phyloP scores from a whole-genome alignment of 179 eudicot genomes.

The Sideroxylon spinosum region DNA sequence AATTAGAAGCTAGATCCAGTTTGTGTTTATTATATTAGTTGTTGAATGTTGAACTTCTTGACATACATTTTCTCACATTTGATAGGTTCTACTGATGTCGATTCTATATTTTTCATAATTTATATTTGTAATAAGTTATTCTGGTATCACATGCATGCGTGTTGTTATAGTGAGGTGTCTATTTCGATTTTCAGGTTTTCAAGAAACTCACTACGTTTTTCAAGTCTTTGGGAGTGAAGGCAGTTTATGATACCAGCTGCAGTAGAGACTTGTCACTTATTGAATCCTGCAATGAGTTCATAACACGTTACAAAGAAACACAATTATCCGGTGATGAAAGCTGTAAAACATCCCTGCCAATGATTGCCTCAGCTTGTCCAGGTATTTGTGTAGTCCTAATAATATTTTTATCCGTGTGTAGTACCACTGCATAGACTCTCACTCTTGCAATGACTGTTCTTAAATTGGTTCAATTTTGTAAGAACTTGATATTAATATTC shows the following conservation, averaged over 20 bases:
- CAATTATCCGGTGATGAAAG: conserved; percentile 35
- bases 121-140: not conserved
- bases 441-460: not conserved
- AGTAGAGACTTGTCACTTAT: conserved; percentile 84
- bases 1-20: not conserved
- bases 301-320: conserved; percentile 61
- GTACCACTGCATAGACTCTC: not conserved
- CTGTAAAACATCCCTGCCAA: conserved; percentile 53
- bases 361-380: conserved; percentile 94
- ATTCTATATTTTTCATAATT: not conserved
- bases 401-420: not conserved
- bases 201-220: conserved; percentile 83
- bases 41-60: not conserved
- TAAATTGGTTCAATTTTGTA: not conserved
- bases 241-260: conserved; percentile 87
- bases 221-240: conserved; percentile 88
- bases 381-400: conserved; percentile 34
- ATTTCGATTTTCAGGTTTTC: conserved; percentile 55
- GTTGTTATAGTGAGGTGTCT: not conserved
- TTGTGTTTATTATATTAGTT: not conserved
- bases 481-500: not conserved
- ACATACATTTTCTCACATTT: conserved; percentile 4
- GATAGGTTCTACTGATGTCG: not conserved
- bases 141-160: not conserved
- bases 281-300: conserved; percentile 88